Base-by-base conservation (phyloP, 805 yeast genomes). In the Gaillardinia entomophila region DNA sequence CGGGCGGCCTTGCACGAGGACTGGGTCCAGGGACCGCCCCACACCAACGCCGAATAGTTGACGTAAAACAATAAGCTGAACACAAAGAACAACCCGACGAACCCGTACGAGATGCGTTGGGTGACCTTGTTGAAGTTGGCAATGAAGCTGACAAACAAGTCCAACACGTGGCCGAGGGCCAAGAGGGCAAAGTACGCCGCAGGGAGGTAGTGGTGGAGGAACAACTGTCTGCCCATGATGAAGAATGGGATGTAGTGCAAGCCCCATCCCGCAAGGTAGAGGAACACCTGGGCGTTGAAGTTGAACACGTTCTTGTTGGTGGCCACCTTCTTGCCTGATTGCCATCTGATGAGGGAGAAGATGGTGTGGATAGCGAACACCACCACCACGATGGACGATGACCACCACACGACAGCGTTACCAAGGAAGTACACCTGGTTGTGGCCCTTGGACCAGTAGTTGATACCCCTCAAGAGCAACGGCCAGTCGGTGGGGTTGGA, bases 161-260 rank as follows among this genome's bases (percentile, higher is more conserved):
- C 84, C 30, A 79, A 60, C 34, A 71, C 63, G 40, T 82, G 89
- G n/a, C 83, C 84, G 32, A 86, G 63, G 2, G 82, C 85, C 42
- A 86, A 67, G 33, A 85, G 68, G 29, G 87, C 92, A 60, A 92
- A 92, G 64, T 87, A 92, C 33, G 86, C 73, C 2, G 97, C 86
- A 35, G 96, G 97, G 45, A 92, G 63, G 58, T 90, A 90, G 60
- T 89, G 97, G 59, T 89, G 97, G 54, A 89, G 67, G 66, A 90
- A 89, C 60, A 89, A 61, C 63, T 89, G 97, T 63, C 97, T 79
- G 16, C 79, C 88, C 97, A 89, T 89, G 37, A 89, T 64, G 60
- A 75, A 80, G 33, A 85, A 83, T 44, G 95, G 94, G 34, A 69
- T 53, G 52, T 74, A 81, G 57, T 86, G 95, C 24, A 81, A 40